Percentiles rank a stretch among this genome's conserved stretches.
These are phyloP conservation scores for Ustilago vetiveriae DNA, from an alignment of 1,284 basidiomycete genomes.

Conservation along the genomic window DNA sequence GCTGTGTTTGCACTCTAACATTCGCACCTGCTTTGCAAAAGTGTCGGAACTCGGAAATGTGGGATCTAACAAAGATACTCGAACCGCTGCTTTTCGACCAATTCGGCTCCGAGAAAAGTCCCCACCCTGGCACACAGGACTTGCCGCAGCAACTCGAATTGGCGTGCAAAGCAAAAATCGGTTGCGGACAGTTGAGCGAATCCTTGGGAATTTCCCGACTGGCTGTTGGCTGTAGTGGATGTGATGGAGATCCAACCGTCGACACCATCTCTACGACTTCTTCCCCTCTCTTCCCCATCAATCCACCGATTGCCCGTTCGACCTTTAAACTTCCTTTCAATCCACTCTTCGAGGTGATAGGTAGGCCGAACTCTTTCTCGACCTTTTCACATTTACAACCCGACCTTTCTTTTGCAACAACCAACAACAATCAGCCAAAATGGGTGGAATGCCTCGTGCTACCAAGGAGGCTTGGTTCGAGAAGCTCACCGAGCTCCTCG, in stretches of 20 bases:
- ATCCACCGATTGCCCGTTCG: slow-evolving; percentile 17
- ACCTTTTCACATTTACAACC: slow-evolving; percentile 1
- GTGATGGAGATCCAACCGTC: background rate
- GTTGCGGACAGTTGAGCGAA: background rate
- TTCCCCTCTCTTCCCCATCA: slow-evolving; percentile 11
- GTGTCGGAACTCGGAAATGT: slow-evolving; percentile 25
- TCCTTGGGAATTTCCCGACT: slow-evolving; percentile 1
- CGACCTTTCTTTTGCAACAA: slow-evolving; percentile 10
- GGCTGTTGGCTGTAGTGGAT: too few relatives aligned
- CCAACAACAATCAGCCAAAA: slow-evolving; percentile 68
- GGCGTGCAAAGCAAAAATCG: background rate
- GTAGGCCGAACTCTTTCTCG: slow-evolving; percentile 53
- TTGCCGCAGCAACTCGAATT: slow-evolving; percentile 31
- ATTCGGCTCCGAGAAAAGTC: slow-evolving; percentile 17
- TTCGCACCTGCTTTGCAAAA: slow-evolving; percentile 3
- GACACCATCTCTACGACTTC: background rate
- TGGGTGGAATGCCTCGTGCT: slow-evolving; percentile 85
- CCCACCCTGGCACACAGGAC: slow-evolving; percentile 6
- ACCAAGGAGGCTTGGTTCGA: slow-evolving; percentile 93
- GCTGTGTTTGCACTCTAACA: background rate
- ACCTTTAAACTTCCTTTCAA: slow-evolving; percentile 62
- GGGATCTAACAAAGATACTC: background rate
- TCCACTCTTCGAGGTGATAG: slow-evolving; percentile 60
- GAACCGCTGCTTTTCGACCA: background rate
- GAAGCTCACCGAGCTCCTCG: slow-evolving; percentile 92